Evolutionary conservation across 148 eudicot species (phyloP).

Genomic region (Rhododendron griersonianum): DNA sequence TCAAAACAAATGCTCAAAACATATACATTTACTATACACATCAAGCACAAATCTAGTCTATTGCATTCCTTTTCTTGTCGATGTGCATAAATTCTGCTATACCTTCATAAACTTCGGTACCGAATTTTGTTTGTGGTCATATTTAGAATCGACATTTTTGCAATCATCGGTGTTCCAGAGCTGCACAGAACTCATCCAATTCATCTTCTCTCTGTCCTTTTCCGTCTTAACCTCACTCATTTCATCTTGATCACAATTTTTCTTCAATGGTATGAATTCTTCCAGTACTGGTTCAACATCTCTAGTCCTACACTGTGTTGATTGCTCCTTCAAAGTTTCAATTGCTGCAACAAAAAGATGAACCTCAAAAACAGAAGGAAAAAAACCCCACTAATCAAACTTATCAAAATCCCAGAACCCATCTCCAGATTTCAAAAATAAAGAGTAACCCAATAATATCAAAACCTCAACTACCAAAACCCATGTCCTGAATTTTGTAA

Average conservation of each 20-base stretch:
- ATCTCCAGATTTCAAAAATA: not conserved
- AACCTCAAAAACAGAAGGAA: not conserved
- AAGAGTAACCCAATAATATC: not conserved
- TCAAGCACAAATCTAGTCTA: not conserved
- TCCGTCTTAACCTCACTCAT: constrained; percentile 13
- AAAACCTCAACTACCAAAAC: not conserved
- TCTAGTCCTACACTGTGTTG: constrained; percentile 28
- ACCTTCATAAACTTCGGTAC: constrained; percentile 24
- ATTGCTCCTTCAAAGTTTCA: constrained; percentile 38
- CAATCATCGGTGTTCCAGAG: constrained; percentile 52
- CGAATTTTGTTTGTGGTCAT: constrained; percentile 14
- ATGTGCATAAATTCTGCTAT: not conserved
- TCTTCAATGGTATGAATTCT: constrained; percentile 69
- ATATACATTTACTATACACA: not conserved
- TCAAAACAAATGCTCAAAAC: constrained; percentile 10
- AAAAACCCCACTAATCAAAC: not conserved
- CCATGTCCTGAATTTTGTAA: not conserved
- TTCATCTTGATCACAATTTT: constrained; percentile 25
- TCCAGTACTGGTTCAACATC: constrained; percentile 51
- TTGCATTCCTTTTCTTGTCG: not conserved
- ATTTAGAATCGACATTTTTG: not conserved
- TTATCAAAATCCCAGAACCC: not conserved
- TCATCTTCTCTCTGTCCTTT: constrained; percentile 47
- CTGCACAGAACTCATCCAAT: constrained; percentile 87
- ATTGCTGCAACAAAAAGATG: constrained; percentile 45